Percentiles rank a stretch among this genome's conserved stretches.
Conservation (phyloP, 176 grass and related monocot species). For the Phoenix dactylifera region DNA sequence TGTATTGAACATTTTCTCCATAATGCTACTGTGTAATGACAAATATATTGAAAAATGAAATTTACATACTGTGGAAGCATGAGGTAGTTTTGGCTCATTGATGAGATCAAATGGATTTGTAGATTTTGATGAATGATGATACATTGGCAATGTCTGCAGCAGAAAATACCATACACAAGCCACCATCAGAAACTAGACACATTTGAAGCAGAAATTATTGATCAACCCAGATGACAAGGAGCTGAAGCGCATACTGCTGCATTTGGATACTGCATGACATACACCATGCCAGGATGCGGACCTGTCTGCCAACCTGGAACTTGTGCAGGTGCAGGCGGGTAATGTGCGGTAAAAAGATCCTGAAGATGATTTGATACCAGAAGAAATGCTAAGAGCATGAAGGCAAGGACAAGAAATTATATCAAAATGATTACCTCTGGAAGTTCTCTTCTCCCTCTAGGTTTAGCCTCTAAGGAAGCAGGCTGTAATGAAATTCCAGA, state of each 20-base stretch:
- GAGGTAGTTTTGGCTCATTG: conserved; percentile 18
- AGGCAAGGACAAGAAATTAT: not conserved
- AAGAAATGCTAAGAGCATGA: conserved; percentile 8
- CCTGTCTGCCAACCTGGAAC: conserved; percentile 30
- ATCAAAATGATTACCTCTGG: conserved; percentile 36
- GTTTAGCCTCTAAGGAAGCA: not conserved
- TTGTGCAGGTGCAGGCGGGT: conserved; percentile 21
- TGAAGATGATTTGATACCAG: conserved; percentile 17
- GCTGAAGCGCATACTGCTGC: conserved; percentile 23
- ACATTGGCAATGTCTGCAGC: conserved; percentile 13
- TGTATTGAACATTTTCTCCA: no score
- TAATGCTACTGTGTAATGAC: no score
- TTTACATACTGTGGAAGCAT: conserved; percentile 37
- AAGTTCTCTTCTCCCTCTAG: conserved; percentile 34
- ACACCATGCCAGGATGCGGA: conserved; percentile 25
- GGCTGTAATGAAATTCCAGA: conserved; percentile 16
- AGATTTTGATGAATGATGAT: conserved; percentile 16
- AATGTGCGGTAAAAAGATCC: conserved; percentile 37
- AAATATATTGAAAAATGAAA: not conserved
- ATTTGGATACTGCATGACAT: conserved; percentile 22
- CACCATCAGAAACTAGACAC: not conserved
- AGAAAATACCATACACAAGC: conserved; percentile 2
- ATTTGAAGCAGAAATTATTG: no score
- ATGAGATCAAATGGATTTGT: conserved; percentile 32
- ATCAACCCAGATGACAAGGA: not conserved